These are phyloP conservation scores for Mycena rosella DNA, from an alignment of 768 basidiomycete species.

Conservation along the genomic window DNA sequence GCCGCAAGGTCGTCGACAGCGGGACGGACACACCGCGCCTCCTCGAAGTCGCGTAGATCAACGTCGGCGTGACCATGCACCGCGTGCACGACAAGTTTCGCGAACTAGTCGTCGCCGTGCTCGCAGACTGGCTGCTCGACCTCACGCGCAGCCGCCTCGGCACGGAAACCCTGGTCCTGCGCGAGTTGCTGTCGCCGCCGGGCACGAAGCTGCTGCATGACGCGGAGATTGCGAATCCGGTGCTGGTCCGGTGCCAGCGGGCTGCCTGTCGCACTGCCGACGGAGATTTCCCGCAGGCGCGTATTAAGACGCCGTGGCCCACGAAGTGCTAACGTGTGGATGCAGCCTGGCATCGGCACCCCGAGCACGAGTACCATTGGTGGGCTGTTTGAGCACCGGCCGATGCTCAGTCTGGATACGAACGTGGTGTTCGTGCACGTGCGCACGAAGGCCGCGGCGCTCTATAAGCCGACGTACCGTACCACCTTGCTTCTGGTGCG, in stretches of 20 bases:
- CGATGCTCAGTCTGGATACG: constrained; percentile 37
- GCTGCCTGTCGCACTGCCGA: constrained; percentile 67
- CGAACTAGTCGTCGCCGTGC: constrained; percentile 85
- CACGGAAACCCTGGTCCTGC: constrained; percentile 73
- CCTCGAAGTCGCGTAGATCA: constrained; percentile 89
- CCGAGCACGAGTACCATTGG: constrained; percentile 31
- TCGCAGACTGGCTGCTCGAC: constrained; percentile 90
- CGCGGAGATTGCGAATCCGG: constrained; percentile 61
- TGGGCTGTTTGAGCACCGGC: constrained; percentile 30
- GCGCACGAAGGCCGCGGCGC: constrained; percentile 63
- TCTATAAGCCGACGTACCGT: constrained; percentile 69
- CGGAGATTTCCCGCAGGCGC: constrained; percentile 58
- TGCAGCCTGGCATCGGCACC: constrained; percentile 5
- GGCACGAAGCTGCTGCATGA: constrained; percentile 60
- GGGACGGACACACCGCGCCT: constrained; percentile 65
- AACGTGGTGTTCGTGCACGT: constrained; percentile 50
- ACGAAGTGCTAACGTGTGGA: constrained; percentile 15
- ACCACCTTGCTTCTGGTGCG: constrained; percentile 54
- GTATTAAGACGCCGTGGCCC: constrained; percentile 69
- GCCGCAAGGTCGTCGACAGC: constrained; percentile 88
- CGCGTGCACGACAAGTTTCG: constrained; percentile 89
- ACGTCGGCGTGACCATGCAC: constrained; percentile 91
- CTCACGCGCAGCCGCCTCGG: constrained; percentile 80
- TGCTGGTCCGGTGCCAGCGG: constrained; percentile 70
- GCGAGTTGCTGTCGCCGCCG: constrained; percentile 77